These are phyloP conservation scores for Gliomastix tumulicola DNA, from an alignment of 2,329 filamentous ascomycete species.

Conservation along the genomic window DNA sequence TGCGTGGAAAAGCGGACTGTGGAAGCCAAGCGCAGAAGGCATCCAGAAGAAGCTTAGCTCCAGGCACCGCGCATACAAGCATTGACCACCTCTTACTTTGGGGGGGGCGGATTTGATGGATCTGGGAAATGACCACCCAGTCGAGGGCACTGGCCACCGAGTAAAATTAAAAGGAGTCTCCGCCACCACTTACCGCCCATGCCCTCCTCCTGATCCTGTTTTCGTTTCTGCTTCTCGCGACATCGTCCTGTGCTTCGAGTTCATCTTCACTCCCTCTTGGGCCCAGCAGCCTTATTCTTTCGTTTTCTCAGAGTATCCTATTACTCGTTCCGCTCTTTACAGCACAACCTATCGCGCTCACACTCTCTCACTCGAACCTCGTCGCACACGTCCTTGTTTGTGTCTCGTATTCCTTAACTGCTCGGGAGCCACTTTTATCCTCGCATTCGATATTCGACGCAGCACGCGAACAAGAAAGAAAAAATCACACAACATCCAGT, in stretches of 20 bases:
- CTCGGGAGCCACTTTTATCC: too few relatives aligned
- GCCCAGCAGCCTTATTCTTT: conserved; percentile 6
- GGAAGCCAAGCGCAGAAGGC: background rate
- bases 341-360: conserved; percentile 1
- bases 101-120: too few relatives aligned
- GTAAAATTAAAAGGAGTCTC: conserved; percentile 9
- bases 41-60: background rate
- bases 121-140: background rate
- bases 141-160: background rate
- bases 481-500: too few relatives aligned
- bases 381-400: too few relatives aligned
- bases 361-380: too few relatives aligned
- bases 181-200: background rate
- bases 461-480: too few relatives aligned
- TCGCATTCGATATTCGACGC: background rate
- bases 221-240: conserved; percentile 1
- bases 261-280: conserved; percentile 6
- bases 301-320: conserved; percentile 14
- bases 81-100: too few relatives aligned
- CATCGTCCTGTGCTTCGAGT: conserved; percentile 5
- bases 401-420: background rate
- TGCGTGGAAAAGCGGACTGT: background rate
- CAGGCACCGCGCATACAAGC: conserved; percentile 1
- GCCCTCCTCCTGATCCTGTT: conserved; percentile 12
- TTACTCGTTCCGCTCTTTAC: conserved; percentile 18